These are phyloP conservation scores for Trichothecium sympodiale DNA, from an alignment of 2,329 filamentous ascomycete species.

Conservation along the genomic window DNA sequence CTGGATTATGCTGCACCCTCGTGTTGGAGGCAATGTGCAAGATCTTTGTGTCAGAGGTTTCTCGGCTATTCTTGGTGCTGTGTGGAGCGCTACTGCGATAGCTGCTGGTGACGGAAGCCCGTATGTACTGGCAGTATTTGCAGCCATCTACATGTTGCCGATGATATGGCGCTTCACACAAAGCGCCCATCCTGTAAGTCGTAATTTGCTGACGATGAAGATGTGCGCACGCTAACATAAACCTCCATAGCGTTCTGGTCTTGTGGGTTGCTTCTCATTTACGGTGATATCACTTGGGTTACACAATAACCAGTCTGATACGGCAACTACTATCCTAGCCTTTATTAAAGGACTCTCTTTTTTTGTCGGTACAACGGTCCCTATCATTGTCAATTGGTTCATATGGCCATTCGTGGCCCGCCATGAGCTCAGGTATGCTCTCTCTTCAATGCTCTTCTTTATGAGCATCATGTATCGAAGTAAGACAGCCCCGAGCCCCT, in stretches of 20 bases:
- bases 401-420: constrained; percentile 52
- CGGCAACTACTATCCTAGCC: constrained; percentile 27
- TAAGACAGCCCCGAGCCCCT: constrained; percentile 13
- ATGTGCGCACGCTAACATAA: no score
- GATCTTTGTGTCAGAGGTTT: constrained; percentile 41
- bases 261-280: constrained; percentile 47
- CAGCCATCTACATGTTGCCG: constrained; percentile 45
- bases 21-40: constrained; percentile 46
- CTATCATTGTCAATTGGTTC: constrained; percentile 46
- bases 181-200: constrained; percentile 37
- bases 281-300: constrained; percentile 39
- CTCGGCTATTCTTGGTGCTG: constrained; percentile 37
- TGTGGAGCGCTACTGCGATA: constrained; percentile 43
- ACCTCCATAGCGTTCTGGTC: constrained; percentile 35
- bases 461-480: constrained; percentile 45
- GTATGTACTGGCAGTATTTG: constrained; percentile 43
- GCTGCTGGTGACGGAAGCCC: constrained; percentile 39
- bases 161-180: constrained; percentile 47
- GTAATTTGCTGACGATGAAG: no score
- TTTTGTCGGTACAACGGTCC: constrained; percentile 39
- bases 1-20: constrained; percentile 39
- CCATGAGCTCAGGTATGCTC: constrained; percentile 43
- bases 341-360: constrained; percentile 38
- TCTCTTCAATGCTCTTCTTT: constrained; percentile 47
- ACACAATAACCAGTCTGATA: constrained; percentile 16